Evolutionary conservation across 495 filamentous ascomycete genomes (phyloP).

Genomic region (Penicillium samsonianum): DNA sequence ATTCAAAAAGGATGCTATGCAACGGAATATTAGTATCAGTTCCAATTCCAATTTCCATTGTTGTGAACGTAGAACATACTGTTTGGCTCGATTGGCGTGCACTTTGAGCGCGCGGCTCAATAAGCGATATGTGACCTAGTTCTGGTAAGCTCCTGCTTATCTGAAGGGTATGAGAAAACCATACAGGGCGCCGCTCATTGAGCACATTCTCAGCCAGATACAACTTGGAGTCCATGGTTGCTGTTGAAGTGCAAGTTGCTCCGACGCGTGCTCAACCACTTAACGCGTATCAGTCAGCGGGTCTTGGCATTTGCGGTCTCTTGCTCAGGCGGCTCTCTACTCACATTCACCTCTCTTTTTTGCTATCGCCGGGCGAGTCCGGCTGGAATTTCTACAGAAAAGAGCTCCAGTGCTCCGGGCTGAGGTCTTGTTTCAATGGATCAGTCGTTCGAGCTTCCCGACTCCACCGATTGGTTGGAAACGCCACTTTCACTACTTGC

Average conservation of each 20-base stretch:
- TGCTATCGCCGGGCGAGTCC: neutral
- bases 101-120: slow-evolving; percentile 78
- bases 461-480: slow-evolving; percentile 91
- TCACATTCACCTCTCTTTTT: slow-evolving; percentile 11
- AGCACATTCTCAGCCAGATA: slow-evolving; percentile 76
- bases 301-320: slow-evolving; percentile 38
- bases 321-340: slow-evolving; percentile 16
- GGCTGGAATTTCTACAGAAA: neutral
- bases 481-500: slow-evolving; percentile 73
- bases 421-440: slow-evolving; percentile 35
- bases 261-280: slow-evolving; percentile 48
- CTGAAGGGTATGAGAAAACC: slow-evolving; percentile 23
- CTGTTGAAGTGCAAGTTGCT: slow-evolving; percentile 16
- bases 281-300: slow-evolving; percentile 54
- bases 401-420: neutral
- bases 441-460: slow-evolving; percentile 63
- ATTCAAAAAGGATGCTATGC: slow-evolving; percentile 87
- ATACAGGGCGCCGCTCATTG: slow-evolving; percentile 72
- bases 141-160: slow-evolving; percentile 2
- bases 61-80: slow-evolving; percentile 49
- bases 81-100: slow-evolving; percentile 80
- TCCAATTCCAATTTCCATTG: neutral
- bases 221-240: slow-evolving; percentile 57
- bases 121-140: slow-evolving; percentile 79
- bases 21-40: slow-evolving; percentile 1